Evolutionary conservation across 352 stramenopile genomes (phyloP).

Genomic region (Peronospora belbahrii): DNA sequence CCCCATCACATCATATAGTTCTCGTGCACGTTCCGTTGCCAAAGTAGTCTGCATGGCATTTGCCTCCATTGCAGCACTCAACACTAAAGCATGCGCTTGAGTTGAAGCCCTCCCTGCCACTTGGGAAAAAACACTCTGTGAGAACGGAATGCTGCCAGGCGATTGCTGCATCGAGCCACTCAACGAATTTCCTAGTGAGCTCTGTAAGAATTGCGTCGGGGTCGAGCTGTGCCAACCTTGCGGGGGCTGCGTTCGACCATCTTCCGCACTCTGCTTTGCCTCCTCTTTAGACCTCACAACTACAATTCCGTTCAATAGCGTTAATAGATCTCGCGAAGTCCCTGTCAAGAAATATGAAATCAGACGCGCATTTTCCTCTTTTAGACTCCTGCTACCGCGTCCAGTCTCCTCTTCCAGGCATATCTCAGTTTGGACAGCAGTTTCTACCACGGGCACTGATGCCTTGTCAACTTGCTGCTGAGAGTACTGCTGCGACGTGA

Average conservation of each 20-base stretch:
- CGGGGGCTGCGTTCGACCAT: constrained; percentile 9
- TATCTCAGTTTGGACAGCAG: constrained; percentile 34
- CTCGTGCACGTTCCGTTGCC: constrained; percentile 27
- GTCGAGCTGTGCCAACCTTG: constrained; percentile 15
- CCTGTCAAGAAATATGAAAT: constrained; percentile 37
- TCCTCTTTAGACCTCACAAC: neutral
- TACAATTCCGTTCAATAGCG: constrained; percentile 23
- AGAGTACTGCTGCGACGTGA: constrained; percentile 21
- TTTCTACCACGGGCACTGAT: constrained; percentile 15
- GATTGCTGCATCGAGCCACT: constrained; percentile 25
- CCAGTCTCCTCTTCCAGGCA: neutral
- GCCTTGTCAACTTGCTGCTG: constrained; percentile 8
- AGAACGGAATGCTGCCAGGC: constrained; percentile 20
- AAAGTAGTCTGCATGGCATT: constrained; percentile 29
- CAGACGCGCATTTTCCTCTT: constrained; percentile 33
- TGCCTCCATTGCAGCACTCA: constrained; percentile 27
- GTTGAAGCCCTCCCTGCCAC: constrained; percentile 28
- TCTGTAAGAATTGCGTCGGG: constrained; percentile 14
- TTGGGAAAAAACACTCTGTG: constrained; percentile 57
- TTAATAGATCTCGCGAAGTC: constrained; percentile 22
- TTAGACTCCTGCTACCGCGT: constrained; percentile 1
- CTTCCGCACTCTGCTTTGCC: constrained; percentile 1
- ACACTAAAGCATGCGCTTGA: constrained; percentile 33
- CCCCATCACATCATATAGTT: constrained; percentile 47
- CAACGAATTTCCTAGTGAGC: constrained; percentile 16